phyloP scores from a whole-genome alignment of 139 green algal genomes.

The Astrephomene gubernaculifera region DNA sequence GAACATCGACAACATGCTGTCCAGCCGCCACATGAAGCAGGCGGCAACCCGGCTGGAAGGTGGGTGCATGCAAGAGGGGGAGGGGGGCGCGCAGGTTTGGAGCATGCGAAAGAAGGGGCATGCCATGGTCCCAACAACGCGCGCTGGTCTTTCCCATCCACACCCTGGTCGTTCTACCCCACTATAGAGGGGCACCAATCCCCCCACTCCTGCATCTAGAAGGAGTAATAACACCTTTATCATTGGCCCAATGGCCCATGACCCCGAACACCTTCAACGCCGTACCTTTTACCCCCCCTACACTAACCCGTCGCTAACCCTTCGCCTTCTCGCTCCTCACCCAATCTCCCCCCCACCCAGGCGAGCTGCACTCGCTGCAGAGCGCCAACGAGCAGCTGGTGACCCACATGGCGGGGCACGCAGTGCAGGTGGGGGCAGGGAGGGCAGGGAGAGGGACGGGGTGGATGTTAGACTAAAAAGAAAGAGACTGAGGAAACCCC shows the following conservation, averaged over 20 bases:
- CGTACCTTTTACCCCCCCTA: neutral
- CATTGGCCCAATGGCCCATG: too few species aligned
- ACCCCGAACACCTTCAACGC: neutral
- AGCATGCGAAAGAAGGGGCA: neutral
- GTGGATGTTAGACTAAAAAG: too few species aligned
- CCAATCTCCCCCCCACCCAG: neutral
- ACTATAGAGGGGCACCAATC: too few species aligned
- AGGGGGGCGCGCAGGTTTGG: neutral
- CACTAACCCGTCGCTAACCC: too few species aligned
- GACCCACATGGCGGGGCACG: conserved; percentile 37
- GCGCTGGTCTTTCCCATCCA: too few species aligned
- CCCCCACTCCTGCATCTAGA: too few species aligned
- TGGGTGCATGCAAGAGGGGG: neutral
- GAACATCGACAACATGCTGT: conserved; percentile 57
- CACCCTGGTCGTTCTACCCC: too few species aligned
- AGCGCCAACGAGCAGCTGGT: conserved; percentile 44
- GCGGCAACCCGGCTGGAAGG: conserved; percentile 9
- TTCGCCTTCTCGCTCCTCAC: too few species aligned
- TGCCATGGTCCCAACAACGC: too few species aligned
- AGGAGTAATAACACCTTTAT: too few species aligned
- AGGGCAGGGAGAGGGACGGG: too few species aligned
- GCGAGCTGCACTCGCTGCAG: conserved; percentile 35
- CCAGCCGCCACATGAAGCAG: conserved; percentile 30
- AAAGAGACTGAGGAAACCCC: too few species aligned
- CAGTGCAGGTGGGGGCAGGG: neutral